These are phyloP conservation scores for Rhynchospora pubera DNA, from an alignment of 176 grass and related monocot genomes.

Conservation along the genomic window DNA sequence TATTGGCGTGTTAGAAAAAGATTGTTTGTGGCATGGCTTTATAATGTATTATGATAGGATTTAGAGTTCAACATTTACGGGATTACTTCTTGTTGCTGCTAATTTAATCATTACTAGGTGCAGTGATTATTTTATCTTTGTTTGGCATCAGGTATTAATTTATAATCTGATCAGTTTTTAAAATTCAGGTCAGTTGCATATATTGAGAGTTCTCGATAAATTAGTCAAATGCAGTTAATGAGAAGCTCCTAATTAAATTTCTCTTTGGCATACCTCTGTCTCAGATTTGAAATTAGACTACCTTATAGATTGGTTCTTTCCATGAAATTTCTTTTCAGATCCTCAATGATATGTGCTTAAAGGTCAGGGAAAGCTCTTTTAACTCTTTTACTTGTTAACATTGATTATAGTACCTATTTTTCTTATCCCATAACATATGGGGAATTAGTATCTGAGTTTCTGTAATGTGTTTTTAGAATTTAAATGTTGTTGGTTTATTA, in stretches of 20 bases:
- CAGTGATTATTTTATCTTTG: neutral
- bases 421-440: neutral
- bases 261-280: neutral
- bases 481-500: neutral
- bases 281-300: neutral
- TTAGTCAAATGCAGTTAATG: neutral
- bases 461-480: neutral
- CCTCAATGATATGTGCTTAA: neutral
- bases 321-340: neutral
- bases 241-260: neutral
- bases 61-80: neutral
- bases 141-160: neutral
- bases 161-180: neutral
- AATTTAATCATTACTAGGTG: neutral
- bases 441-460: neutral
- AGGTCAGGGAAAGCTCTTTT: neutral
- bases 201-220: neutral
- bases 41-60: neutral
- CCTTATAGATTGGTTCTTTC: neutral
- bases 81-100: neutral
- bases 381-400: neutral
- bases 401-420: neutral
- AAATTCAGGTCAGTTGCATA: neutral
- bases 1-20: neutral
- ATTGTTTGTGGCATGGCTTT: neutral